Conservation (phyloP, 306 rosid genomes). For the Elaeagnus macrophylla region DNA sequence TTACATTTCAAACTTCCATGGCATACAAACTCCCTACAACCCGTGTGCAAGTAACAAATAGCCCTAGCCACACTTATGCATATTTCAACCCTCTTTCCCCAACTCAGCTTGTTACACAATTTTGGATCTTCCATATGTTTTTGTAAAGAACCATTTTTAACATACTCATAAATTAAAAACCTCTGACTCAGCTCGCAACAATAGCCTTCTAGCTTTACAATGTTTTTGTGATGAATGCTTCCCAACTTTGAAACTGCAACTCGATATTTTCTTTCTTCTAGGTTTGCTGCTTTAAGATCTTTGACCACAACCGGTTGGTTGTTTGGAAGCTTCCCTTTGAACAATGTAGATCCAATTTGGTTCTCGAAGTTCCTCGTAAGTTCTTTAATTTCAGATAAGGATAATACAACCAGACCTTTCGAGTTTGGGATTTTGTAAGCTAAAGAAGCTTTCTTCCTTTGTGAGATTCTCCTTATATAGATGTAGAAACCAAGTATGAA, state of each 20-base stretch:
- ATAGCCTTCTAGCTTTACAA: slow-evolving; percentile 68
- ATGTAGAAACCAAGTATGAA: slow-evolving; percentile 44
- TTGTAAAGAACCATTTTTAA: slow-evolving; percentile 49
- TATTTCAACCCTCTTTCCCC: slow-evolving; percentile 62
- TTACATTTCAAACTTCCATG: slow-evolving; percentile 62
- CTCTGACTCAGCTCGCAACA: slow-evolving; percentile 59
- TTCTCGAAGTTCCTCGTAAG: slow-evolving; percentile 44
- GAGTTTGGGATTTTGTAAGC: slow-evolving; percentile 33
- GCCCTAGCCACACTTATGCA: slow-evolving; percentile 65
- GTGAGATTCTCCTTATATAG: slow-evolving; percentile 31
- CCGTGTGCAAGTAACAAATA: slow-evolving; percentile 57
- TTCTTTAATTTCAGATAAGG: slow-evolving; percentile 54
- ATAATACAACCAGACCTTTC: slow-evolving; percentile 41
- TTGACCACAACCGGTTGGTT: slow-evolving; percentile 39
- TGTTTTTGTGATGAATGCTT: slow-evolving; percentile 64
- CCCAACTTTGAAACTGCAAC: slow-evolving; percentile 46
- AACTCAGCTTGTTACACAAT: slow-evolving; percentile 52
- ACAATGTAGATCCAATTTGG: slow-evolving; percentile 50
- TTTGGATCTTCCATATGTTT: slow-evolving; percentile 38
- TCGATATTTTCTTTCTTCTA: slow-evolving; percentile 65
- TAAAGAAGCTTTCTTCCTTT: slow-evolving; percentile 24
- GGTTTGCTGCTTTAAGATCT: slow-evolving; percentile 36
- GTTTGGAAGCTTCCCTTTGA: slow-evolving; percentile 46
- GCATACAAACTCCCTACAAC: slow-evolving; percentile 67
- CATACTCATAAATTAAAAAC: slow-evolving; percentile 49